Percentiles rank a stretch among this genome's conserved stretches.
phyloP scores from a whole-genome alignment of 2,329 filamentous ascomycete genomes.

The Fulvia fulva region DNA sequence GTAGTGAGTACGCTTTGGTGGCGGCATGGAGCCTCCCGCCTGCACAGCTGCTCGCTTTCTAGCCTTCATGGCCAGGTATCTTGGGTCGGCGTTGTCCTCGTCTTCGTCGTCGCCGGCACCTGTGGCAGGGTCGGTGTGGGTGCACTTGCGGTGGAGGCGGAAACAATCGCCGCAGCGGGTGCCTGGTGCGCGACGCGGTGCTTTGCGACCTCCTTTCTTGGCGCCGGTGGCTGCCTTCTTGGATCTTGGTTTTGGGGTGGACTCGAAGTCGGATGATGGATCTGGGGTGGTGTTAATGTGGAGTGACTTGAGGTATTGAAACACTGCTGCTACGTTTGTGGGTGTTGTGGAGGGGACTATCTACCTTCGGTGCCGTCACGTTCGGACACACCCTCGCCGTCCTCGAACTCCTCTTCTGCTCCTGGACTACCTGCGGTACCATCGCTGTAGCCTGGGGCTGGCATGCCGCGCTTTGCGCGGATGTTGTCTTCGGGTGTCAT shows the following conservation, averaged over 20 bases:
- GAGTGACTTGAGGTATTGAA: not conserved
- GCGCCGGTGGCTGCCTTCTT: not conserved
- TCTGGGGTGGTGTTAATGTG: not conserved
- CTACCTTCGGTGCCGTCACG: not conserved
- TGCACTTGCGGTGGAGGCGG: not conserved
- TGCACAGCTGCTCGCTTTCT: not conserved
- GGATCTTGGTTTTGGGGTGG: not conserved
- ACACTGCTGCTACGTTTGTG: not conserved
- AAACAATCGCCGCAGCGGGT: not conserved
- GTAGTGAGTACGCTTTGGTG: slow-evolving; percentile 2
- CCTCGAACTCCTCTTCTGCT: not conserved
- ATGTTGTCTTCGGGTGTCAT: not conserved
- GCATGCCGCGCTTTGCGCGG: not conserved
- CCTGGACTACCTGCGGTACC: not conserved
- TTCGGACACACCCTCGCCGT: not conserved
- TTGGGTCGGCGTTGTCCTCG: not conserved
- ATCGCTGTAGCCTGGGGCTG: not conserved
- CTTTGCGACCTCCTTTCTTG: not conserved
- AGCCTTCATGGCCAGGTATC: not conserved
- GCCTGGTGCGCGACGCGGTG: not conserved
- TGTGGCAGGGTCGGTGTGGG: not conserved
- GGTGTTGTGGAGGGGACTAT: not conserved
- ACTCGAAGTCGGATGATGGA: not conserved
- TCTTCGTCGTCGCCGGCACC: not conserved
- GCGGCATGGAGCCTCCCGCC: not conserved